Evolutionary conservation across 345 rosid genomes (phyloP).

Genomic region (Moricandia arvensis): DNA sequence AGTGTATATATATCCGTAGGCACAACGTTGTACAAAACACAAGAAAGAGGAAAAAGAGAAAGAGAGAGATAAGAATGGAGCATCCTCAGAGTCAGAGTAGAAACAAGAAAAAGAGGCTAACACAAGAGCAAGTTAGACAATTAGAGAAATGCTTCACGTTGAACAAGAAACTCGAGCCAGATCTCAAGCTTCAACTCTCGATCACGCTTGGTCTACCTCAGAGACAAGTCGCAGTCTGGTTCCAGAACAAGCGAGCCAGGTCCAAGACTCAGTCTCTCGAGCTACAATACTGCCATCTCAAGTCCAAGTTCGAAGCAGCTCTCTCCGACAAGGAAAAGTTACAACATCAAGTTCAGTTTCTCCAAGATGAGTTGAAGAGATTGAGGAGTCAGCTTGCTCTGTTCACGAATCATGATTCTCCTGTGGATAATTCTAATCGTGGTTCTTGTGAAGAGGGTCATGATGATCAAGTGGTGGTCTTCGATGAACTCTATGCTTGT

Average conservation of each 20-base stretch:
- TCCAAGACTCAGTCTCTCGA: slow-evolving; percentile 83
- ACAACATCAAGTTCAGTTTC: slow-evolving; percentile 62
- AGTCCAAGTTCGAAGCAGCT: slow-evolving; percentile 54
- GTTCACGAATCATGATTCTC: slow-evolving; percentile 29
- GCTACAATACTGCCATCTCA: slow-evolving; percentile 53
- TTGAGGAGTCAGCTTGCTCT: slow-evolving; percentile 46
- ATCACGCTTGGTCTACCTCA: slow-evolving; percentile 67
- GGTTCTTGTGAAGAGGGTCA: slow-evolving; percentile 39
- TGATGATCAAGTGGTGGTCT: slow-evolving; percentile 42
- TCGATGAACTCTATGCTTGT: slow-evolving; percentile 76
- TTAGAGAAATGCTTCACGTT: slow-evolving; percentile 66
- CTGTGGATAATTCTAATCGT: slow-evolving; percentile 32
- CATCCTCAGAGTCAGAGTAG: slow-evolving; percentile 15
- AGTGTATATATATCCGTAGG: slow-evolving; percentile 35
- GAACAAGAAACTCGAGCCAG: slow-evolving; percentile 74
- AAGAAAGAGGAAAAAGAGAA: not conserved
- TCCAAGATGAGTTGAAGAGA: slow-evolving; percentile 61
- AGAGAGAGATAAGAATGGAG: slow-evolving; percentile 15
- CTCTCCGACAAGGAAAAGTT: slow-evolving; percentile 55
- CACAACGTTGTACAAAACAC: slow-evolving; percentile 30
- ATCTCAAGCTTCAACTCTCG: slow-evolving; percentile 67
- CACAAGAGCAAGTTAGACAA: slow-evolving; percentile 65
- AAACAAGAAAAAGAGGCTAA: slow-evolving; percentile 60
- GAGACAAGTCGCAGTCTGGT: slow-evolving; percentile 90
- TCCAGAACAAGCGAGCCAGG: slow-evolving; percentile 90